These are phyloP conservation scores for Ceraceosorus guamensis DNA, from an alignment of 1,284 basidiomycete genomes.

Conservation along the genomic window DNA sequence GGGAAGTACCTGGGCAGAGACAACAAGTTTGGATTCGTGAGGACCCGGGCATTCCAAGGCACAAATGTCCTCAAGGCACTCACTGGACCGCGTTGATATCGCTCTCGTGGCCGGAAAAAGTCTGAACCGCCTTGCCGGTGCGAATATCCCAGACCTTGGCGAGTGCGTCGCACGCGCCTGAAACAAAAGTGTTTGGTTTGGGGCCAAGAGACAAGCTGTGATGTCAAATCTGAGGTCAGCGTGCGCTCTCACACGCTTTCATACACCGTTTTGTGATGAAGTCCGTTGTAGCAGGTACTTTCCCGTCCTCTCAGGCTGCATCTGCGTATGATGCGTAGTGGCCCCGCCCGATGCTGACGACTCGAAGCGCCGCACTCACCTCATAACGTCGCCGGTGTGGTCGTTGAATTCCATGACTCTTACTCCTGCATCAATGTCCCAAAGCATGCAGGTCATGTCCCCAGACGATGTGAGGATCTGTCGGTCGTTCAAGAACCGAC, in stretches of 20 bases:
- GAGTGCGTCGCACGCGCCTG: conserved; percentile 94
- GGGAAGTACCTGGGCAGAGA: conserved; percentile 79
- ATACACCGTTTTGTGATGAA: no score
- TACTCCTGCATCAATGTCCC: conserved; percentile 96
- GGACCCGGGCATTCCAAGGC: no score
- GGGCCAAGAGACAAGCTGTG: conserved; percentile 71
- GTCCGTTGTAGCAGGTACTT: no score
- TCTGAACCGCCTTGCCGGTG: conserved; percentile 91
- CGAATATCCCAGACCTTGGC: conserved; percentile 99
- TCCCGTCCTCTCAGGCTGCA: no score
- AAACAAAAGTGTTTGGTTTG: conserved; percentile 91
- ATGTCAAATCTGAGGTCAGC: conserved; percentile 3
- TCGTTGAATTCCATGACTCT: conserved; percentile 94
- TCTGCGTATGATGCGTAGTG: no score
- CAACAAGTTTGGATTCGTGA: neutral
- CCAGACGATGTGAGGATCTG: conserved; percentile 96
- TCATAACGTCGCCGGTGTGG: conserved; percentile 99
- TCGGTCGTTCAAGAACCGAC: conserved; percentile 94
- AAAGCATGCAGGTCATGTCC: conserved; percentile 99
- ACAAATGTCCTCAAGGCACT: conserved; percentile 48
- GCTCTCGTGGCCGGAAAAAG: conserved; percentile 95
- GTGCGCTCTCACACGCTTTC: no score
- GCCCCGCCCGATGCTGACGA: no score
- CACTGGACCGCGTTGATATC: conserved; percentile 98
- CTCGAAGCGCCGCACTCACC: conserved; percentile 53